phyloP scores from a whole-genome alignment of 495 filamentous ascomycete species.

The Daldinia grandis region DNA sequence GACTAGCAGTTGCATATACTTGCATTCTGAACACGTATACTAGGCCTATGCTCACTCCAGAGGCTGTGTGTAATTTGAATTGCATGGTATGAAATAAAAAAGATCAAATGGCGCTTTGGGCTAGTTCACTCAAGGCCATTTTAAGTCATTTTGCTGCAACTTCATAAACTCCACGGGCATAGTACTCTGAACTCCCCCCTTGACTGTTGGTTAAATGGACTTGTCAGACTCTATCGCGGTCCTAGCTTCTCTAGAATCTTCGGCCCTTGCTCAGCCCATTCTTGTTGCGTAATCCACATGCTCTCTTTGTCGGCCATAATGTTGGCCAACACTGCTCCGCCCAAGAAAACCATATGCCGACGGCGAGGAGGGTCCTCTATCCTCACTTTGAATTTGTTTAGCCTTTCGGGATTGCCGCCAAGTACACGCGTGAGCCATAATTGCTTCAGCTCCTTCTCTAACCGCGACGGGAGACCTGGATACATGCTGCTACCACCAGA shows the following conservation, averaged over 20 bases:
- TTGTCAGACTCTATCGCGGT: conserved; percentile 63
- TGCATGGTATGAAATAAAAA: conserved; percentile 3
- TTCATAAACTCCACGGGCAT: conserved; percentile 37
- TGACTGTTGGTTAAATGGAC: background rate
- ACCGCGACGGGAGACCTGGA: conserved; percentile 87
- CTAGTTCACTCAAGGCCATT: conserved; percentile 27
- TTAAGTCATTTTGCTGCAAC: conserved; percentile 28
- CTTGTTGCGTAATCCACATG: conserved; percentile 98
- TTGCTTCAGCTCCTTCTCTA: conserved; percentile 99
- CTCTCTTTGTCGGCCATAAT: conserved; percentile 98
- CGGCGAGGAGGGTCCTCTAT: conserved; percentile 97
- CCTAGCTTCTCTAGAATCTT: conserved; percentile 90
- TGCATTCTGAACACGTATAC: no score
- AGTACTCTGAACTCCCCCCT: conserved; percentile 15
- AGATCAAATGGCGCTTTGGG: conserved; percentile 1
- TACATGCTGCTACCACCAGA: conserved; percentile 99
- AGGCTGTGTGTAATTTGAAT: background rate
- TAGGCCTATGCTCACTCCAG: background rate
- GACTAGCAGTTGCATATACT: no score
- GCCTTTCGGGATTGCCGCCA: conserved; percentile 85
- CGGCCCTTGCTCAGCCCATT: conserved; percentile 95
- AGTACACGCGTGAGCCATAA: conserved; percentile 95
- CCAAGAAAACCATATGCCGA: conserved; percentile 98
- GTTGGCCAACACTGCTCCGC: conserved; percentile 95
- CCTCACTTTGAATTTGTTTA: conserved; percentile 98